phyloP scores from a whole-genome alignment of 768 basidiomycete species.

The Hericium erinaceus region DNA sequence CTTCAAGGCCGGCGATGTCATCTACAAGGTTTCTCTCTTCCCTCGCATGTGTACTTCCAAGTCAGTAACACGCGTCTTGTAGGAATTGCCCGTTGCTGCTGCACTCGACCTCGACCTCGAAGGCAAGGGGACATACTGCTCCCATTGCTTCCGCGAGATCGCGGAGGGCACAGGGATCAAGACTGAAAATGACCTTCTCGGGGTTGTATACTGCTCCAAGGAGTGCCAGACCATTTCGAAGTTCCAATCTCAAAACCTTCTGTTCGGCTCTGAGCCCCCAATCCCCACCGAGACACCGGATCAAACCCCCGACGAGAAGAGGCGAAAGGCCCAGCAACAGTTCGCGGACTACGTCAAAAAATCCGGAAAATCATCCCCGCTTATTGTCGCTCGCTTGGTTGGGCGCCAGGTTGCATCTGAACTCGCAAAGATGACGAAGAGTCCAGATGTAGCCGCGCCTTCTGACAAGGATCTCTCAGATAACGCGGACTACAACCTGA shows the following conservation, averaged over 20 bases:
- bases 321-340: constrained; percentile 49
- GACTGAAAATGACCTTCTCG: constrained; percentile 41
- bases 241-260: constrained; percentile 53
- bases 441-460: constrained; percentile 8
- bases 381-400: constrained; percentile 64
- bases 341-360: constrained; percentile 49
- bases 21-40: constrained; percentile 51
- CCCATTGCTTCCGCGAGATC: constrained; percentile 61
- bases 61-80: neutral
- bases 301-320: constrained; percentile 29
- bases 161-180: constrained; percentile 35
- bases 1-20: constrained; percentile 59
- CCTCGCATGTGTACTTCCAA: neutral
- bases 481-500: constrained; percentile 48
- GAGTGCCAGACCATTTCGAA: constrained; percentile 50
- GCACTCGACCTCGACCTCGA: constrained; percentile 67
- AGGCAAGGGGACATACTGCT: constrained; percentile 57
- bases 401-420: constrained; percentile 63
- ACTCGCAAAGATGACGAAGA: constrained; percentile 42
- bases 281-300: constrained; percentile 36
- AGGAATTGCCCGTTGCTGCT: constrained; percentile 71
- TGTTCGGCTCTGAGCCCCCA: constrained; percentile 60
- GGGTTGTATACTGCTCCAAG: constrained; percentile 64
- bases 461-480: constrained; percentile 30
- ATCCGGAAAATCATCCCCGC: constrained; percentile 33